A percentile compares a stretch with the other conserved stretches of the same genome.
phyloP scores from a whole-genome alignment of 164 flowering plant species.

The Pachysandra terminalis region DNA sequence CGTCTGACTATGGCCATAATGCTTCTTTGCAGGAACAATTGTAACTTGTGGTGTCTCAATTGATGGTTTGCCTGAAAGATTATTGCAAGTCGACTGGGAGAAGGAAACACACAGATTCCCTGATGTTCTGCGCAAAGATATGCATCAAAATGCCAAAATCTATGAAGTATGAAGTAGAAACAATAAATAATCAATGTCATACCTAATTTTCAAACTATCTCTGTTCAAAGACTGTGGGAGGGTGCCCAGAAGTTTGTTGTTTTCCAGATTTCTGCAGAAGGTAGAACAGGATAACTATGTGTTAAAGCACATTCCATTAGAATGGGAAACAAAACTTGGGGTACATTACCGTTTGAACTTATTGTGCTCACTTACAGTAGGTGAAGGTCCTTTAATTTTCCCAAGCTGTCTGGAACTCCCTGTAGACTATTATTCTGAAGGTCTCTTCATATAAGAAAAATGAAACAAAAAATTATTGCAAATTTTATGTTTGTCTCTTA shows the following conservation, averaged over 20 bases:
- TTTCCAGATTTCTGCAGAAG: conserved; percentile 65
- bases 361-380: conserved; percentile 49
- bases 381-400: conserved; percentile 58
- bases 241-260: conserved; percentile 65
- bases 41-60: conserved; percentile 73
- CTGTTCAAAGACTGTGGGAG: conserved; percentile 68
- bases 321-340: background rate
- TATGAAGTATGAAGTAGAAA: background rate
- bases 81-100: conserved; percentile 45
- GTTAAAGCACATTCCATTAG: background rate
- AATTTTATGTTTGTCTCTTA: background rate
- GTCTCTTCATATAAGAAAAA: conserved; percentile 47
- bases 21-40: conserved; percentile 36
- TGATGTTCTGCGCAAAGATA: conserved; percentile 48
- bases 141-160: conserved; percentile 14
- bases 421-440: conserved; percentile 67
- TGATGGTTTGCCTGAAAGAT: conserved; percentile 35
- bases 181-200: conserved; percentile 6
- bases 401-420: conserved; percentile 79
- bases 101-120: conserved; percentile 83
- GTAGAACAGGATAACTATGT: conserved; percentile 7
- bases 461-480: background rate
- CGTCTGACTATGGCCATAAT: conserved; percentile 23
- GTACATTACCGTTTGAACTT: background rate
- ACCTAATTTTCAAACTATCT: conserved; percentile 67